Conservation (phyloP, 352 stramenopile genomes). For the Globisporangium paddicum region DNA sequence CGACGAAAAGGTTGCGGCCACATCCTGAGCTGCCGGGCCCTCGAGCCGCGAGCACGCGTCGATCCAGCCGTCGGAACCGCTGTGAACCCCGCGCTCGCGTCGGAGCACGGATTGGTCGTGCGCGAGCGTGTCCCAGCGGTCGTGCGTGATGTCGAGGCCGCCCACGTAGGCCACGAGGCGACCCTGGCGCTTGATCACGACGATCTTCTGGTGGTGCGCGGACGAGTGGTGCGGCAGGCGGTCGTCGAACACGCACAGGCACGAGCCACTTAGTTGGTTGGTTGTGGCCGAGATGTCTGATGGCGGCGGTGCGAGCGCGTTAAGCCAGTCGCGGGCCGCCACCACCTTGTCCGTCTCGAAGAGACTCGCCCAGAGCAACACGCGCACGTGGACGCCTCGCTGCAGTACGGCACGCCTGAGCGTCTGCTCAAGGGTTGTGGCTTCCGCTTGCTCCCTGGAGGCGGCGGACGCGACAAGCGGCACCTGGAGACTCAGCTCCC, state of each 20-base stretch:
- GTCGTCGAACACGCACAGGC: conserved; percentile 57
- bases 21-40: conserved; percentile 39
- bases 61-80: conserved; percentile 48
- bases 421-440: conserved; percentile 11
- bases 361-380: conserved; percentile 26
- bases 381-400: conserved; percentile 22
- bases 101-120: conserved; percentile 48
- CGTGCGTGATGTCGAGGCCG: conserved; percentile 46
- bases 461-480: conserved; percentile 7
- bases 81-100: conserved; percentile 31
- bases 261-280: neutral
- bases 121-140: conserved; percentile 56
- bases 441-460: neutral
- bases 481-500: conserved; percentile 14
- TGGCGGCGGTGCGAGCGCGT: conserved; percentile 6
- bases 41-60: conserved; percentile 47
- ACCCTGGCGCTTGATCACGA: conserved; percentile 40
- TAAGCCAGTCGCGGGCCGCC: conserved; percentile 21
- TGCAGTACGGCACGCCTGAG: conserved; percentile 16
- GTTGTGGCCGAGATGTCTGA: neutral
- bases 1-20: conserved; percentile 58
- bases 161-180: conserved; percentile 44
- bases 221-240: conserved; percentile 50
- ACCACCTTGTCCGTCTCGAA: conserved; percentile 9
- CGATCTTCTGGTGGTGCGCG: conserved; percentile 67